Evolutionary conservation across 441 rosid genomes (phyloP).

Genomic region (Rhodomyrtus psidioides): DNA sequence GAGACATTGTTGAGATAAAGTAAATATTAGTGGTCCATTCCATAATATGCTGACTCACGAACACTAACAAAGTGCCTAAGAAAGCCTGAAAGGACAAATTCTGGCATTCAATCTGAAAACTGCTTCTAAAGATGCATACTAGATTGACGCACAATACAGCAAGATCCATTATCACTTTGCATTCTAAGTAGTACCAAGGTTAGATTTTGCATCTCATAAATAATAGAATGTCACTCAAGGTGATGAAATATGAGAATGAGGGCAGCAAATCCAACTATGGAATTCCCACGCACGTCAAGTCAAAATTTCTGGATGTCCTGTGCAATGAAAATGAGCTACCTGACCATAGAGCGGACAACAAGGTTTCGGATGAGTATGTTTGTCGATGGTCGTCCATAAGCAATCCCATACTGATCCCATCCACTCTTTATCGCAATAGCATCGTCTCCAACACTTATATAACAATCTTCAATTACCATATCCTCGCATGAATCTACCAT

Average conservation of each 20-base stretch:
- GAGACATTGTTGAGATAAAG: background rate
- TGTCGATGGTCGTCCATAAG: conserved; percentile 71
- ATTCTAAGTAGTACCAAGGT: background rate
- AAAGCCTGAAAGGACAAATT: background rate
- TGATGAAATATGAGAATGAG: background rate
- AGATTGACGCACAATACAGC: background rate
- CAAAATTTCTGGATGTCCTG: background rate
- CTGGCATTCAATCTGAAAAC: background rate
- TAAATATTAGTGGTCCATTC: background rate
- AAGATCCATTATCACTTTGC: background rate
- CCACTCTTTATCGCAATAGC: conserved; percentile 96
- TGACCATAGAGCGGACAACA: conserved; percentile 83
- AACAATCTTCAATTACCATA: conserved; percentile 91
- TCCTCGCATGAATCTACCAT: conserved; percentile 86
- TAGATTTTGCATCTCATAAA: background rate
- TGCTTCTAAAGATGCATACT: background rate
- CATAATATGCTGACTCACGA: background rate
- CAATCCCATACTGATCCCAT: conserved; percentile 98
- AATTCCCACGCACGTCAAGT: background rate
- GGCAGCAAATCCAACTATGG: background rate
- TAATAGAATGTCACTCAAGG: background rate
- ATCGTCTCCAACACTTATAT: conserved; percentile 97
- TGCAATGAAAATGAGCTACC: conserved; percentile 25
- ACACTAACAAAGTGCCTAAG: background rate
- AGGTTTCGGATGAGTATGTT: conserved; percentile 83